Percentiles rank a stretch among this genome's conserved stretches.
Evolutionary conservation across 2,329 filamentous ascomycete genomes (phyloP).

Genomic region (Verticillium nonalfalfae): DNA sequence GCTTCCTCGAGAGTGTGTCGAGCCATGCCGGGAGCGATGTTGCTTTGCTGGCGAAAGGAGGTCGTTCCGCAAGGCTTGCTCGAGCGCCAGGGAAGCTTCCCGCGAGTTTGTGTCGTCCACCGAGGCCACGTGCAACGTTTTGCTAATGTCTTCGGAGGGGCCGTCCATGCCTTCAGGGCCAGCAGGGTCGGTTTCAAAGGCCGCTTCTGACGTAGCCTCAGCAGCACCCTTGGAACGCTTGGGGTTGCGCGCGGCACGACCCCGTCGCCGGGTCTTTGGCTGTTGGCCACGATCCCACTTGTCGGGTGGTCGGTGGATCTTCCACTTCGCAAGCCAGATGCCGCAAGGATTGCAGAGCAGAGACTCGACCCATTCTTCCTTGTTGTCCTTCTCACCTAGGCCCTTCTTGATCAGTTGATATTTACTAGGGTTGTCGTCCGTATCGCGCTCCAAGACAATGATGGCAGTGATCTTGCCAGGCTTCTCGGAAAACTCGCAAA

Average conservation of each 20-base stretch:
- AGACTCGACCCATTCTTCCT: conserved; percentile 61
- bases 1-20: conserved; percentile 47
- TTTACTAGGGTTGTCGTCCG: conserved; percentile 53
- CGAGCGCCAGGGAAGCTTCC: conserved; percentile 1
- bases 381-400: conserved; percentile 55
- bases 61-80: background rate
- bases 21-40: conserved; percentile 28
- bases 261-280: conserved; percentile 25
- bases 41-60: conserved; percentile 6
- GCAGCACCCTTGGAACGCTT: conserved; percentile 40
- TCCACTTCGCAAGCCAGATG: conserved; percentile 88
- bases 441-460: conserved; percentile 57
- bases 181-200: conserved; percentile 43
- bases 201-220: conserved; percentile 22
- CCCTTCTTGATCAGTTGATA: conserved; percentile 78
- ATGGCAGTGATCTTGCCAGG: conserved; percentile 71
- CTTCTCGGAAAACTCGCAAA: conserved; percentile 66
- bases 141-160: background rate
- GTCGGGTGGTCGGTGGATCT: conserved; percentile 73
- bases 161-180: conserved; percentile 24
- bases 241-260: conserved; percentile 18
- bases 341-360: conserved; percentile 91
- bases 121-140: background rate
- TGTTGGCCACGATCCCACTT: conserved; percentile 68
- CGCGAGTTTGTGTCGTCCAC: background rate